Percentiles rank a stretch among this genome's conserved stretches.
phyloP scores from a whole-genome alignment of 768 basidiomycete genomes.

The Russula abietina region DNA sequence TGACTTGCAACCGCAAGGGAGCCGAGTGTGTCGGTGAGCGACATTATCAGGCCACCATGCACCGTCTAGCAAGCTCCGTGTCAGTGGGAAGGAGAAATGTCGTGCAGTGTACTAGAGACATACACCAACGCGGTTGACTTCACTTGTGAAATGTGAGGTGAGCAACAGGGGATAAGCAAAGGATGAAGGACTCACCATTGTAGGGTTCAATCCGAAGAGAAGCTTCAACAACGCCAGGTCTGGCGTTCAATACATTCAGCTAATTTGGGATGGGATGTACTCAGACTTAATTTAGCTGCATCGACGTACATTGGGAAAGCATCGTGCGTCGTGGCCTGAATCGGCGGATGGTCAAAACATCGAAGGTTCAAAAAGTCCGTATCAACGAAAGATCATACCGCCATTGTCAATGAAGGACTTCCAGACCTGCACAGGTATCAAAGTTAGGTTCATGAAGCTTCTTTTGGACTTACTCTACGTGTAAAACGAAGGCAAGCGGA shows the following conservation, averaged over 20 bases:
- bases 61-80: constrained; percentile 39
- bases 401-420: constrained; percentile 69
- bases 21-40: constrained; percentile 78
- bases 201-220: constrained; percentile 69
- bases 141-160: background rate
- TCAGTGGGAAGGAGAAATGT: background rate
- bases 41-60: constrained; percentile 77
- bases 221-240: constrained; percentile 65
- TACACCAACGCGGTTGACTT: constrained; percentile 82
- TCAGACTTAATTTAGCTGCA: background rate
- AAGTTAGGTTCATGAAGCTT: background rate
- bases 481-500: constrained; percentile 70
- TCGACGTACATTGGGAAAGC: constrained; percentile 65
- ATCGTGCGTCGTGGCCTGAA: constrained; percentile 71
- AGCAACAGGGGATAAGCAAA: background rate
- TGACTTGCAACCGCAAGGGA: constrained; percentile 78
- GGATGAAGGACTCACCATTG: constrained; percentile 46
- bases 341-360: too few species aligned
- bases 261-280: constrained; percentile 28
- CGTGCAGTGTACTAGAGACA: constrained; percentile 27
- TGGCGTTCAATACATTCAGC: constrained; percentile 59
- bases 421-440: constrained; percentile 55
- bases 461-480: constrained; percentile 39
- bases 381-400: constrained; percentile 38
- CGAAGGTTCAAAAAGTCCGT: background rate